phyloP scores from a whole-genome alignment of 352 stramenopile genomes.

The Phytophthora kernoviae region DNA sequence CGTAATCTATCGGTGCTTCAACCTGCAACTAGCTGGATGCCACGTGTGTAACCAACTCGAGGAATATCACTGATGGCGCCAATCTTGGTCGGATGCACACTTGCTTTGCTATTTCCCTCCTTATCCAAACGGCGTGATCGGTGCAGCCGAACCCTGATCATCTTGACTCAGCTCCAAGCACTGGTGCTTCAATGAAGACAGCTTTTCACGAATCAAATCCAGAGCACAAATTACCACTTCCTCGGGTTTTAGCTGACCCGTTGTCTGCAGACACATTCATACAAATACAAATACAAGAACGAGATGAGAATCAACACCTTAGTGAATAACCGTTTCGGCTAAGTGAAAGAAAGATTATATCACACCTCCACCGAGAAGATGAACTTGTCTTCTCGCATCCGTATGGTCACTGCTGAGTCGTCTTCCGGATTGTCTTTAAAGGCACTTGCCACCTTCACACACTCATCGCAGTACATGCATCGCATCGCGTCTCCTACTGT shows the following conservation, averaged over 20 bases:
- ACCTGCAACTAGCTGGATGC: conserved; percentile 20
- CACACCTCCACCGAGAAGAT: conserved; percentile 96
- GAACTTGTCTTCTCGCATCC: conserved; percentile 93
- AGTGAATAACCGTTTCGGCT: no score
- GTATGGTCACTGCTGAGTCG: conserved; percentile 92
- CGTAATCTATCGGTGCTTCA: conserved; percentile 34
- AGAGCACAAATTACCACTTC: conserved; percentile 88
- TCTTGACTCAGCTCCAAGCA: conserved; percentile 86
- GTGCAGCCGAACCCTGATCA: conserved; percentile 59
- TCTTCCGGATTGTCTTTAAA: conserved; percentile 96
- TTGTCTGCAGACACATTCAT: conserved; percentile 49
- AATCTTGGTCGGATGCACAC: conserved; percentile 23
- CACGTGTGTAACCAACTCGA: conserved; percentile 10
- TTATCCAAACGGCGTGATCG: conserved; percentile 87
- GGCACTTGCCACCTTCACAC: conserved; percentile 91
- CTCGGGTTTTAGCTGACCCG: conserved; percentile 82
- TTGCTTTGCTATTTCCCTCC: conserved; percentile 12
- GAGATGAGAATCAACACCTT: conserved; percentile 15
- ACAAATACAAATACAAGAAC: neutral
- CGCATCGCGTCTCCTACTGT: conserved; percentile 71
- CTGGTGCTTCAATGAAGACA: conserved; percentile 87
- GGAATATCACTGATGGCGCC: conserved; percentile 6
- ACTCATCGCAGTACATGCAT: conserved; percentile 96
- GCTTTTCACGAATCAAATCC: conserved; percentile 87
- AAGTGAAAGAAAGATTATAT: no score